Conservation (phyloP, 768 basidiomycete genomes). For the Artomyces pyxidatus region DNA sequence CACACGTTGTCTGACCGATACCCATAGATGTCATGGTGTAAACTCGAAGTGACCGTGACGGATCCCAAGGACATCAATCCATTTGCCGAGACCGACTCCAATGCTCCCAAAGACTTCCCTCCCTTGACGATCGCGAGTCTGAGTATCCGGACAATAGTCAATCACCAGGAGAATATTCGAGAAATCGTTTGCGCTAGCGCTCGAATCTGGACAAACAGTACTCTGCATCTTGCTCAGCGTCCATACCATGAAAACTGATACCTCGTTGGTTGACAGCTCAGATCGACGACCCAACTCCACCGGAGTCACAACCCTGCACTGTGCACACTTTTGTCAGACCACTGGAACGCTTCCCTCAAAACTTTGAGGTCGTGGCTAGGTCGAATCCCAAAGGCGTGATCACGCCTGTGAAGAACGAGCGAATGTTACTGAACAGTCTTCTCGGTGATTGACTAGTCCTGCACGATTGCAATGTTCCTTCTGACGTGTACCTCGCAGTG, state of each 20-base stretch:
- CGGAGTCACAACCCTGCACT: conserved; percentile 74
- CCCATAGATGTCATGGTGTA: conserved; percentile 89
- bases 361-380: conserved; percentile 68
- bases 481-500: conserved; percentile 27
- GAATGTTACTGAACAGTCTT: conserved; percentile 75
- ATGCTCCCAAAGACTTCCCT: conserved; percentile 72
- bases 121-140: conserved; percentile 89
- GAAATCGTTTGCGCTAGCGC: conserved; percentile 84
- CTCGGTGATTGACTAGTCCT: conserved; percentile 41
- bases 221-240: conserved; percentile 15
- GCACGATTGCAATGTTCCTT: not conserved
- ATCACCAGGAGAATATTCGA: conserved; percentile 89
- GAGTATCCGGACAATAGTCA: conserved; percentile 83
- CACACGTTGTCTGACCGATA: not conserved
- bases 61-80: conserved; percentile 88
- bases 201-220: conserved; percentile 74
- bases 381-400: conserved; percentile 61
- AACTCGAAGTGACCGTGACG: conserved; percentile 75
- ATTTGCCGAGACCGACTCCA: conserved; percentile 60
- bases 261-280: conserved; percentile 41
- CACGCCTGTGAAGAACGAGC: conserved; percentile 70
- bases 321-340: conserved; percentile 89
- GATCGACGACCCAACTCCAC: conserved; percentile 88
- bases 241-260: not conserved
- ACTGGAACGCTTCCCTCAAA: conserved; percentile 75